These are phyloP conservation scores for Heritiera littoralis DNA, from an alignment of 345 rosid species.

Conservation along the genomic window DNA sequence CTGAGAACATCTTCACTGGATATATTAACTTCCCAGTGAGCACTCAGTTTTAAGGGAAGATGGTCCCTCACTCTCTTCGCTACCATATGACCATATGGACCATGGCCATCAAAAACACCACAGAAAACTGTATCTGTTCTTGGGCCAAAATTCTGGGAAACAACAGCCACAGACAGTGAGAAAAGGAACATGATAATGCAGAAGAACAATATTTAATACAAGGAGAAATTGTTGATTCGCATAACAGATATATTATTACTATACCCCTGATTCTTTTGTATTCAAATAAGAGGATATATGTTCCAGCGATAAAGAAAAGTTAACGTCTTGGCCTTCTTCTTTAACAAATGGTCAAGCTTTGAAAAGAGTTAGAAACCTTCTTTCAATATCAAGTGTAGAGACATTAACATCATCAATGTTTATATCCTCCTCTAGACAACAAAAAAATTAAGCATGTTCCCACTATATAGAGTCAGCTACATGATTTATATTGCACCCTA, in stretches of 20 bases:
- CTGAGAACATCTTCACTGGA: slow-evolving; percentile 54
- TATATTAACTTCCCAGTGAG: slow-evolving; percentile 72
- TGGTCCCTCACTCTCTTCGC: slow-evolving; percentile 93
- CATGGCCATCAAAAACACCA: slow-evolving; percentile 99
- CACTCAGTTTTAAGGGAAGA: slow-evolving; percentile 79
- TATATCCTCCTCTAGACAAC: background rate
- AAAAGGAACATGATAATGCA: background rate
- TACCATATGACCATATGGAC: slow-evolving; percentile 96
- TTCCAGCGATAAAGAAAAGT: background rate
- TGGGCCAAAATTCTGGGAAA: slow-evolving; percentile 73
- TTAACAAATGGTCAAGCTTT: background rate
- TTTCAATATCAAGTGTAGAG: background rate
- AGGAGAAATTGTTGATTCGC: background rate
- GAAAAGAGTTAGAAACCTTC: background rate
- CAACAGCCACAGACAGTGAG: slow-evolving; percentile 11
- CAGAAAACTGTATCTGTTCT: slow-evolving; percentile 84
- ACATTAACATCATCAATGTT: background rate
- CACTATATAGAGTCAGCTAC: background rate
- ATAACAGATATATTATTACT: background rate
- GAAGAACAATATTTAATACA: background rate
- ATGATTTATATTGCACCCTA: background rate
- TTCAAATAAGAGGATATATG: background rate
- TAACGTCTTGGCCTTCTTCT: background rate
- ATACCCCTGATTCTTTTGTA: background rate
- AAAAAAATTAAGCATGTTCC: background rate